These are phyloP conservation scores for Irpex sp. DNA, from an alignment of 1,284 basidiomycete genomes.

Conservation along the genomic window DNA sequence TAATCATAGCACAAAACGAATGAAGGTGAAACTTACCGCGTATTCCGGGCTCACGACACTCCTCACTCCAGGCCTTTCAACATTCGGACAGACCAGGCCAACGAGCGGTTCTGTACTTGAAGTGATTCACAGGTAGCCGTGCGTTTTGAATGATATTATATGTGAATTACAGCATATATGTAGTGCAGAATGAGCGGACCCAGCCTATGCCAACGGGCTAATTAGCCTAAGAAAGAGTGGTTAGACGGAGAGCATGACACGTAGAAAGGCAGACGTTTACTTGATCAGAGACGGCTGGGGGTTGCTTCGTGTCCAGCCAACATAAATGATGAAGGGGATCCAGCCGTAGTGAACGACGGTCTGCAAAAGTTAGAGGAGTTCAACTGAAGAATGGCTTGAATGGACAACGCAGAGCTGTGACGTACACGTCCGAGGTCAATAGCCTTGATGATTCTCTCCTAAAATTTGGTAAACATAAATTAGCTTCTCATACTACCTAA, in stretches of 20 bases:
- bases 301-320: slow-evolving; percentile 90
- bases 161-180: slow-evolving; percentile 23
- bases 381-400: slow-evolving; percentile 10
- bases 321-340: slow-evolving; percentile 94
- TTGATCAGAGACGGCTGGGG: slow-evolving; percentile 95
- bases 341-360: slow-evolving; percentile 91
- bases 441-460: slow-evolving; percentile 86
- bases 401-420: slow-evolving; percentile 26
- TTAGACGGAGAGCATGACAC: slow-evolving; percentile 11
- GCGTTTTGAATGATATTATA: slow-evolving; percentile 26
- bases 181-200: slow-evolving; percentile 10
- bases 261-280: slow-evolving; percentile 53
- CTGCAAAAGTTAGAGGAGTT: slow-evolving; percentile 47
- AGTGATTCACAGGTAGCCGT: slow-evolving; percentile 13
- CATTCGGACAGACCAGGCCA: slow-evolving; percentile 1
- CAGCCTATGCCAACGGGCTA: slow-evolving; percentile 84
- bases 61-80: not conserved
- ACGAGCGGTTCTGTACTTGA: not conserved
- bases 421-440: slow-evolving; percentile 85
- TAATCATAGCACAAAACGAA: slow-evolving; percentile 58
- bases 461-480: not conserved
- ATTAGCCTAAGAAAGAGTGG: slow-evolving; percentile 70
- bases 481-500: not conserved
- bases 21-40: no score
- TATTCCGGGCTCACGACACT: no score